Evolutionary conservation across 2,329 filamentous ascomycete species (phyloP), one percentile per base, ranked within the genome.

Genomic region (Aspergillus ruber): DNA sequence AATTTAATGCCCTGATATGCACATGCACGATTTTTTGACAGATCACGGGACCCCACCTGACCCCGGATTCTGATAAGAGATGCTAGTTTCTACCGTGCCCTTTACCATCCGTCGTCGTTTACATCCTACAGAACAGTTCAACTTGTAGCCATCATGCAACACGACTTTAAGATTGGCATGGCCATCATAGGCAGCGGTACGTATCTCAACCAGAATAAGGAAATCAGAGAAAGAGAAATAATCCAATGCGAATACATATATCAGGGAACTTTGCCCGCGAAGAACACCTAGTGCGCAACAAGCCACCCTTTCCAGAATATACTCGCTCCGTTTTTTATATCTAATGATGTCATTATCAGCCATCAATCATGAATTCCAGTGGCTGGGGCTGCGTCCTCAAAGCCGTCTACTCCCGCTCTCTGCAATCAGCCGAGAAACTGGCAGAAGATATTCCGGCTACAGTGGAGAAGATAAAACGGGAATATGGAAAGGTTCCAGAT

Each of bases 341-440:
- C 25, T 29, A 29, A 29, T 10, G 25, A 29, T 12, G 33, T 17
- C 13, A 35, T n/a, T 7, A 35, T 17, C 33, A 35, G 33, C 17
- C 36, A 17, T 15, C n/a, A 6, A 18, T 39, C 17, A 15, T 39
- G 10, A 5, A 9, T 5, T 39, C 36, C 36, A 12, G 17, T 18
- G 15, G 3, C 9, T 17, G 36, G 17, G 36, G 59, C 29, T 64
- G 82, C 8, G 56, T 62, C 3, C 65, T 83, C 29, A 79, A 77
- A 59, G 80, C 80, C 15, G 70, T 82, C 50, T 83, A 80, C 63
- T 82, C 79, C n/a, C 75, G 79, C 41, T 77, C 76, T 6, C 62
- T 77, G 7, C 70, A 73, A 35, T 81, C 79, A 4, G 79, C 79
- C n/a, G 59, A 75, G 48, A 59, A 56, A 3, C 66, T 77, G 9